Evolutionary conservation across 2,329 filamentous ascomycete species (phyloP), one percentile per base, ranked within the genome.

Genomic region (Phaeosphaeriaceae sp.): DNA sequence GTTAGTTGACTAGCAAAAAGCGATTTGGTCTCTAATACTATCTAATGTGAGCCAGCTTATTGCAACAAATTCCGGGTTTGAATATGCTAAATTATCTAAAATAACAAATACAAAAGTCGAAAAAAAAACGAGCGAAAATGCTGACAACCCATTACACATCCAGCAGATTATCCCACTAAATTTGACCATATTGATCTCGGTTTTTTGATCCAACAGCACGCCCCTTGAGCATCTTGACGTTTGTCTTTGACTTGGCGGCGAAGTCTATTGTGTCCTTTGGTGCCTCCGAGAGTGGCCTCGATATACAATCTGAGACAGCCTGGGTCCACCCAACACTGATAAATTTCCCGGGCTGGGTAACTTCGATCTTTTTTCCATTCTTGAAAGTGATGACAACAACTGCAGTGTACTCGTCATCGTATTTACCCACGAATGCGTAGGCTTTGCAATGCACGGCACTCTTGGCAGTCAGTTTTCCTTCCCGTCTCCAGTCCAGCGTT

Each of bases 81-180:
- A 26, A 8, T 26, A 7, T 11, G 11, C 39, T 38, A 33, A 33
- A 49, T 44, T 23, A 43, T 38, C 46, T 49, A 26, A 26, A 7
- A 1, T 1, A 26, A 8, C 7, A 26, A 26, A 8, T 8, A 26
- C 23, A 26, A 26, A 26, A 11, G 2, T 11, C 7, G 11, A 26
- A 11, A 26, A 11, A 26, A 26, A 11, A 26, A 26, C 23, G 11
- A 26, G 23, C 23, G 23, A 26, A 26, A 26, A 26, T 26, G 23
- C 23, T 26, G 23, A 26, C 11, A 26, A 11, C 23, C 6, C 23
- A 26, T 26, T 11, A 26, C 11, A 26, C 23, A 3, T 26, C 3
- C 23, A 26, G 23, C 23, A 11, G 23, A 9, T 26, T 11, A 26
- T 26, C 4, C 23, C 23, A 26, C 23, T 6, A 26, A 11, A 26